Evolutionary conservation across 345 rosid genomes (phyloP).

Genomic region (Eucalyptus regnans): DNA sequence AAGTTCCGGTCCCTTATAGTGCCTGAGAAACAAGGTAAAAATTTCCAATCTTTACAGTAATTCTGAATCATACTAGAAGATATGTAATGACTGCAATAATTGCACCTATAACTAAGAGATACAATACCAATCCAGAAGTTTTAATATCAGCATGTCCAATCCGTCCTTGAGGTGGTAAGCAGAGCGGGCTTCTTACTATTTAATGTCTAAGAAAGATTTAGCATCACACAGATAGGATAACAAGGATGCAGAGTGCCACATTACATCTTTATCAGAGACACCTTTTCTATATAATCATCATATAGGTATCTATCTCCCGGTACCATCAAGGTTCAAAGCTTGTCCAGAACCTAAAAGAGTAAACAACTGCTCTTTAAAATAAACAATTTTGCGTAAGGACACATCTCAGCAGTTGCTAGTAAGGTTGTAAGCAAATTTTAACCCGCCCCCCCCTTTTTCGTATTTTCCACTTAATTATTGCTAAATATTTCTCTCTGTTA

Average conservation of each 20-base stretch:
- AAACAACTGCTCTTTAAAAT: not conserved
- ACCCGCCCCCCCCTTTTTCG: not conserved
- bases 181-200: not conserved
- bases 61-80: not conserved
- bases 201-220: not conserved
- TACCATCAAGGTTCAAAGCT: not conserved
- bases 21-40: conserved; percentile 22
- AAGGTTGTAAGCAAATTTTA: not conserved
- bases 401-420: not conserved
- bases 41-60: not conserved
- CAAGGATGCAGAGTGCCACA: not conserved
- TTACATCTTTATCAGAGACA: not conserved
- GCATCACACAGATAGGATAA: not conserved
- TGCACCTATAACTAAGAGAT: not conserved
- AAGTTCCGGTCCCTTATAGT: conserved; percentile 97
- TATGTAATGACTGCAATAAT: not conserved
- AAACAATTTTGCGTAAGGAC: not conserved
- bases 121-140: not conserved
- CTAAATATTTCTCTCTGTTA: not conserved
- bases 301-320: not conserved
- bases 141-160: not conserved
- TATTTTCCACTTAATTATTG: not conserved
- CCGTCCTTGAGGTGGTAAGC: not conserved
- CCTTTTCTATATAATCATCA: not conserved
- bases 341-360: not conserved